Evolutionary conservation across 129 eudicot species (phyloP).

Genomic region (carrot (Daucus carota)): DH1_v3.0 NC_030387.2:31449501-31450000

Average conservation of each 20-base stretch:
- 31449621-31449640: slow-evolving; percentile 70
- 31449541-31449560: slow-evolving; percentile 77
- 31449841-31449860: slow-evolving; percentile 70
- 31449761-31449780: slow-evolving; percentile 85
- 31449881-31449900: slow-evolving; percentile 80
- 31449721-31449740: slow-evolving; percentile 89
- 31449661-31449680: slow-evolving; percentile 96
- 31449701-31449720: slow-evolving; percentile 82
- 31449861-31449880: slow-evolving; percentile 67
- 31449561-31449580: slow-evolving; percentile 73
- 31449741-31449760: slow-evolving; percentile 88
- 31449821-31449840: slow-evolving; percentile 59
- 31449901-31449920: slow-evolving; percentile 53
- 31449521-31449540: slow-evolving; percentile 57
- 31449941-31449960: slow-evolving; percentile 11
- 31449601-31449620: slow-evolving; percentile 83
- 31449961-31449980: slow-evolving; percentile 9
- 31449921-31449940: slow-evolving; percentile 16
- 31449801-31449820: slow-evolving; percentile 68
- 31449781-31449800: slow-evolving; percentile 85
- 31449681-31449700: slow-evolving; percentile 97
- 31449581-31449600: slow-evolving; percentile 93
- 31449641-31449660: slow-evolving; percentile 82
- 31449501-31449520: slow-evolving; percentile 93
- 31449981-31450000: slow-evolving; percentile 7